Evolutionary conservation across 2,329 filamentous ascomycete species (phyloP), one percentile per base, ranked within the genome.

Genomic region (Colletotrichum sp.): DNA sequence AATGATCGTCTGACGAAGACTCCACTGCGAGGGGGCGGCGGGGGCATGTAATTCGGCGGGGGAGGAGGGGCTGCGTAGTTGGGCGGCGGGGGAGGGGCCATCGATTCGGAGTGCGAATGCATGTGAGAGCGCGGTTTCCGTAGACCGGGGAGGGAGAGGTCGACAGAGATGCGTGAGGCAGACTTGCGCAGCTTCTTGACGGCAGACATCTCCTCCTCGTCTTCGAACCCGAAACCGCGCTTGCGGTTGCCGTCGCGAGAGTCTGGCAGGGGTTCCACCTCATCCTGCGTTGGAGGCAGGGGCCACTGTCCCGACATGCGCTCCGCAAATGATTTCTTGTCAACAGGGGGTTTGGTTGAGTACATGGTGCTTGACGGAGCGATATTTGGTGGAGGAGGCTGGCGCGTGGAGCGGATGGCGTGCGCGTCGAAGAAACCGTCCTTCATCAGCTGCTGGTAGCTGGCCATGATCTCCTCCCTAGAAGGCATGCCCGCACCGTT

Each of bases 351-450:
- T 63, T 71, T 65, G 39, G 62, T 68, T 55, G 78, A 65, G 52
- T 69, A 68, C 59, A 67, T 28, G 71, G 76, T 65, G 55, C 69
- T 65, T 68, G 77, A 39, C 66, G 69, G 26, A 64, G 52, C 49
- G 66, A 77, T 32, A 55, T 77, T 68, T 66, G 75, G 59, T 52
- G 80, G 82, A 26, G 81, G 81, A 3, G 85, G 88, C 80, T 89
- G 89, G 5, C 90, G 85, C 2, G 89, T 90, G 6, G 90, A 91
- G 76, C 90, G 88, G 76, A 92, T 92, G 68, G 90, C 90, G 77
- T 91, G 90, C 28, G 88, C 85, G 63, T 88, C 85, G 81, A 92
- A 92, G 87, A 92, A 92, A 75, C 90, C 90, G 8, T 87, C 87
- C 4, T 89, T 87, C 79, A 92, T 86, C 72, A 92, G 86, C 78